Evolutionary conservation across 331 rosid species (phyloP).

Genomic region (Pyrus hybrid): DNA sequence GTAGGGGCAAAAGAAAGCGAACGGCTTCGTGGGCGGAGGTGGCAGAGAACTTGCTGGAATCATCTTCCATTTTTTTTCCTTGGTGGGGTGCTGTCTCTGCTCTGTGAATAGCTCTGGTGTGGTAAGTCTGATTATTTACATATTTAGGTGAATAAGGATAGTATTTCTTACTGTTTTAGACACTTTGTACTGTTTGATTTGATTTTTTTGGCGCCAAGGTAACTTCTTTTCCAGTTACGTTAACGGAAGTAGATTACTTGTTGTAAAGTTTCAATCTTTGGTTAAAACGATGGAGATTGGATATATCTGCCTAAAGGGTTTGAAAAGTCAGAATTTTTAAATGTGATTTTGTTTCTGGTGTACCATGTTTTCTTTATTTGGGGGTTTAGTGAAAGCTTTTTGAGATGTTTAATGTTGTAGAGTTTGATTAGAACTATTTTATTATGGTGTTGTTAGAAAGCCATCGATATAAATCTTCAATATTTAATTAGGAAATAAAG

Average conservation of each 20-base stretch:
- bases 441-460: no score
- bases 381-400: slow-evolving; percentile 27
- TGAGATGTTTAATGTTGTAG: not conserved
- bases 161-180: not conserved
- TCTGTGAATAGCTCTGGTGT: no score
- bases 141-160: not conserved
- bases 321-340: not conserved
- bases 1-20: no score
- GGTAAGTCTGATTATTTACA: not conserved
- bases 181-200: not conserved
- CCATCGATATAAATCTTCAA: no score
- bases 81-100: not conserved
- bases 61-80: not conserved
- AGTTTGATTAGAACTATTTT: not conserved
- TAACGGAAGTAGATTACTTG: not conserved
- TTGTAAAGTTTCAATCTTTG: not conserved
- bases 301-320: not conserved
- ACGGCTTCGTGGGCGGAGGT: no score
- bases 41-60: not conserved
- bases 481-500: no score
- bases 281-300: not conserved
- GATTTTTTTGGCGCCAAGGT: slow-evolving; percentile 4
- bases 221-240: not conserved
- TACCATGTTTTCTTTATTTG: not conserved
- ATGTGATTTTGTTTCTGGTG: not conserved